phyloP scores from a whole-genome alignment of 1,139 yeast genomes.

The Candida tetrigidarum region DNA sequence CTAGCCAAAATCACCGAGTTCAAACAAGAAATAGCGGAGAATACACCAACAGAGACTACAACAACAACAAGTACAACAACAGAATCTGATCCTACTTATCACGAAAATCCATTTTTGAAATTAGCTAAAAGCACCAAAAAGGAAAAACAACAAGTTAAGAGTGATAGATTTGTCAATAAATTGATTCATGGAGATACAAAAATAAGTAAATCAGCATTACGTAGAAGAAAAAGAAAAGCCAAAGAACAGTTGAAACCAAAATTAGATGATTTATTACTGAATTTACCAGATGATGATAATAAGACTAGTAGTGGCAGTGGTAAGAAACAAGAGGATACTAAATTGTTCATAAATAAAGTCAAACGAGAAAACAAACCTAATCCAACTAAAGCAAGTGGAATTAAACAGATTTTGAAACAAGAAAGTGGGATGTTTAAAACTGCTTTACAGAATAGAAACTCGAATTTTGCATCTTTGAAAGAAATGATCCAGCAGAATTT shows the following conservation, averaged over 20 bases:
- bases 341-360: constrained; percentile 23
- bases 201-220: constrained; percentile 65
- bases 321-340: neutral
- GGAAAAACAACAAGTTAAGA: constrained; percentile 50
- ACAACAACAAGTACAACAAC: too few relatives aligned
- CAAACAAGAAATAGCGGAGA: constrained; percentile 22
- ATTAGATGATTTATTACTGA: constrained; percentile 62
- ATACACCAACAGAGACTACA: neutral
- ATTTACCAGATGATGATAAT: constrained; percentile 38
- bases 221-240: constrained; percentile 68
- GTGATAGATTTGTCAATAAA: constrained; percentile 32
- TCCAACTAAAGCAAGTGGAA: constrained; percentile 60
- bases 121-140: constrained; percentile 56
- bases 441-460: constrained; percentile 55
- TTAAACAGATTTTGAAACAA: constrained; percentile 50
- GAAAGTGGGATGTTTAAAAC: constrained; percentile 61
- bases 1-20: constrained; percentile 32
- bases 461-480: constrained; percentile 64
- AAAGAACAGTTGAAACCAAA: constrained; percentile 68
- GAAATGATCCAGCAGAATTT: constrained; percentile 34
- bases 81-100: constrained; percentile 22
- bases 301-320: neutral
- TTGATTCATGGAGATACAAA: constrained; percentile 34
- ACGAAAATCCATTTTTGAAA: constrained; percentile 58
- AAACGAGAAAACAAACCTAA: constrained; percentile 58